These are phyloP conservation scores for Trichosporon sp. DNA, from an alignment of 1,284 basidiomycete species.

Conservation along the genomic window DNA sequence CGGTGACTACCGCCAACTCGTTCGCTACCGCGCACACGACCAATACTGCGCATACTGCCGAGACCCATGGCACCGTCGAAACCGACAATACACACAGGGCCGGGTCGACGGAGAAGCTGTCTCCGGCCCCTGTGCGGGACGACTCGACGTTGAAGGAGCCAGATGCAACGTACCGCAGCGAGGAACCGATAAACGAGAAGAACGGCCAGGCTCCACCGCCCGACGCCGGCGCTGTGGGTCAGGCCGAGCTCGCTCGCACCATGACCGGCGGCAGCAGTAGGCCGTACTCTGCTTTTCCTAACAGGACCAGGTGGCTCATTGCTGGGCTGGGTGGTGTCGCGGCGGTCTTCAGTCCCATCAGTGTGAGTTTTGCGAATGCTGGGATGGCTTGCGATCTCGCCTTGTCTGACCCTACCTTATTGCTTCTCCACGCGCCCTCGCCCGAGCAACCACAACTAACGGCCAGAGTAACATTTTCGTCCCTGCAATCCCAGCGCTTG, in stretches of 20 bases:
- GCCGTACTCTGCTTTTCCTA: slow-evolving; percentile 37
- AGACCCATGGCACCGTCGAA: too few species aligned
- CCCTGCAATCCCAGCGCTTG: slow-evolving; percentile 28
- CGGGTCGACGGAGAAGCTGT: neutral
- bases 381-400: too few species aligned
- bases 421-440: too few species aligned
- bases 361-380: too few species aligned
- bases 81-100: neutral
- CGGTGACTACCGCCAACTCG: neutral
- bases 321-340: slow-evolving; percentile 28
- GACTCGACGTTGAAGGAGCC: neutral
- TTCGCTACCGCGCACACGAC: neutral
- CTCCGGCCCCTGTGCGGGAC: neutral
- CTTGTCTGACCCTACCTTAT: too few species aligned
- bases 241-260: slow-evolving; percentile 2
- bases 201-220: neutral
- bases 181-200: neutral
- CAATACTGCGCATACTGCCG: too few species aligned
- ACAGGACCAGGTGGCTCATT: slow-evolving; percentile 30
- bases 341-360: slow-evolving; percentile 31
- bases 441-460: neutral
- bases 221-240: neutral
- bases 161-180: neutral
- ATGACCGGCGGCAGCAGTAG: slow-evolving; percentile 12
- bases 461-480: slow-evolving; percentile 17